Base-by-base conservation (phyloP, 2,329 filamentous ascomycete species). In the Ceratocystis lukuohia region DNA sequence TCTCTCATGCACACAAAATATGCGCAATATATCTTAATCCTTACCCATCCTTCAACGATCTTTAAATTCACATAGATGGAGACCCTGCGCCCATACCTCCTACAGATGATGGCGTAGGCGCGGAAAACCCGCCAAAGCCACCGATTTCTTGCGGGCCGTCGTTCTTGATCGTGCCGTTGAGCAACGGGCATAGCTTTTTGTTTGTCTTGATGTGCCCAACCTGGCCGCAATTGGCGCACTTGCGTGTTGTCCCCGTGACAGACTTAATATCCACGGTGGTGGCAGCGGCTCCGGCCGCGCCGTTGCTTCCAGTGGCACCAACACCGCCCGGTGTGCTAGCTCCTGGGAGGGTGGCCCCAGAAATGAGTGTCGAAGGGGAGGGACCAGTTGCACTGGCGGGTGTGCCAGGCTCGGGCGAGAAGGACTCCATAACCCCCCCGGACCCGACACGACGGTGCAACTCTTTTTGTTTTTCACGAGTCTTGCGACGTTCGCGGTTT, bases 121-220 rank as follows among this genome's bases (percentile, higher is more conserved):
- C 65, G n/a, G 65, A 66, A 44, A 70, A 69, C 7, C 66, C 66
- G 67, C 83, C 83, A 74, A 85, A 85, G 5, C 82, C 81, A 65
- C 82, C 80, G 68, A 84, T 79, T 69, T 84, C 82, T 46, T 77
- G 77, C n/a, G 77, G 76, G 67, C 78, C 77, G 70, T 83, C 81
- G 48, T 78, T 77, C 70, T 88, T 87, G 79, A 88, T 88, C 41
- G 88, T 89, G 64, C 91, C 90, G 74, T 95, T 95, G 69, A 95
- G 86, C 74, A 94, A 80, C 61, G 90, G 90, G 74, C 90, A 95
- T 72, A 92, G 82, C 91, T 96, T 97, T 79, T 96, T 96, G 80
- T 97, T 97, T 61, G 93, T 97, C 77, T 96, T 96, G 80, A 99
- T 99, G 74, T 99, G 94, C 41, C 94, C 94, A 65, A 96, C 88